These are phyloP conservation scores for Fusarium sp. DNA, from an alignment of 2,329 filamentous ascomycete species.

Conservation along the genomic window DNA sequence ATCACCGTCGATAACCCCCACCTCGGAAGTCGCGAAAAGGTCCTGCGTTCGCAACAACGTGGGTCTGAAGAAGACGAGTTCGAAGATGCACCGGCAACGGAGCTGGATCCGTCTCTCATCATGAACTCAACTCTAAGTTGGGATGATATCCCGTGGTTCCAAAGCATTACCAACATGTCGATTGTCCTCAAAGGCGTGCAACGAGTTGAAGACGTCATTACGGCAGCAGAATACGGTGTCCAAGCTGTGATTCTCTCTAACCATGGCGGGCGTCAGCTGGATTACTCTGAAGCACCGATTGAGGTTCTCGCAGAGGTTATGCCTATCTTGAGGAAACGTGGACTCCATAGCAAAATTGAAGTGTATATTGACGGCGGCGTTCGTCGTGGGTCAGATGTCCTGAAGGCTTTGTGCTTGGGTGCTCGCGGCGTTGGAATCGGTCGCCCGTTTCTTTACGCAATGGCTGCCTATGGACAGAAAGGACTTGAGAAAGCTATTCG, in stretches of 20 bases:
- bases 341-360: conserved; percentile 80
- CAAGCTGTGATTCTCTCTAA: conserved; percentile 94
- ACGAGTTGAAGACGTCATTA: conserved; percentile 90
- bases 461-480: conserved; percentile 86
- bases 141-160: conserved; percentile 94
- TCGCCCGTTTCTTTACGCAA: conserved; percentile 91
- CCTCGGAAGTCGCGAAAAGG: conserved; percentile 23
- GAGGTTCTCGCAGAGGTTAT: conserved; percentile 93
- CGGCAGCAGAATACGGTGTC: conserved; percentile 80
- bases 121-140: conserved; percentile 83
- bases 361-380: conserved; percentile 92
- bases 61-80: neutral
- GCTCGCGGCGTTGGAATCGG: conserved; percentile 93
- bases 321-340: conserved; percentile 79
- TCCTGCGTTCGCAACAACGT: conserved; percentile 2
- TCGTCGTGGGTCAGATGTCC: conserved; percentile 87
- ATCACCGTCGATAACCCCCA: conserved; percentile 29
- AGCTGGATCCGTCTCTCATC: conserved; percentile 26
- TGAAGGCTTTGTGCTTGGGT: conserved; percentile 93
- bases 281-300: conserved; percentile 87
- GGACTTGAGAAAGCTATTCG: conserved; percentile 95
- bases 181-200: conserved; percentile 97
- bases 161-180: conserved; percentile 87
- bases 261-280: conserved; percentile 93
- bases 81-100: conserved; percentile 21